phyloP scores from a whole-genome alignment of 2,329 filamentous ascomycete genomes.

The Trichoderma aggressivum region DNA sequence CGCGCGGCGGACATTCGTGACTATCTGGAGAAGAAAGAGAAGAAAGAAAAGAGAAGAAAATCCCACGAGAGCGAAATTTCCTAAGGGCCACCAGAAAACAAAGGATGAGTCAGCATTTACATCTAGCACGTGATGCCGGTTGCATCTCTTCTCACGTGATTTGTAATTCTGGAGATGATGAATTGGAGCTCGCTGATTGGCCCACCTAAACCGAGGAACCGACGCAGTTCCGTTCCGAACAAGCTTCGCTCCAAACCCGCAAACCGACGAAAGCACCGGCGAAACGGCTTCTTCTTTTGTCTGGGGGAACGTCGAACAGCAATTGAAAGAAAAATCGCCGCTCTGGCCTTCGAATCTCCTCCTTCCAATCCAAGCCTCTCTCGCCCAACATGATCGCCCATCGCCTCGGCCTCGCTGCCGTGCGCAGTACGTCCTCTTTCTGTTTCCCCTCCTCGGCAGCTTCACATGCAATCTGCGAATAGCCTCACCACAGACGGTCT shows the following conservation, averaged over 20 bases:
- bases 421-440: conserved; percentile 52
- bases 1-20: conserved; percentile 44
- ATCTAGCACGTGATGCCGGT: background rate
- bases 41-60: conserved; percentile 22
- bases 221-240: conserved; percentile 22
- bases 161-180: conserved; percentile 30
- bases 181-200: conserved; percentile 41
- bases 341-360: background rate
- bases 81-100: background rate
- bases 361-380: background rate
- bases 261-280: background rate
- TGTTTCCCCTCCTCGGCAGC: background rate
- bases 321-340: background rate
- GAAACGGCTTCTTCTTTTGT: background rate
- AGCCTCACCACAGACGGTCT: conserved; percentile 15
- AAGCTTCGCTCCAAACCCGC: conserved; percentile 24
- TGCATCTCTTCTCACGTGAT: conserved; percentile 27
- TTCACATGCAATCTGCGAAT: conserved; percentile 20
- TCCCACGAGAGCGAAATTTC: conserved; percentile 10
- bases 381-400: conserved; percentile 51
- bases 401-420: conserved; percentile 55
- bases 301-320: background rate
- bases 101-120: background rate
- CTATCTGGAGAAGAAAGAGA: conserved; percentile 48
- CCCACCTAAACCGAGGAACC: conserved; percentile 43